Evolutionary conservation across 352 stramenopile species (phyloP).

Genomic region (Pythium sp.): DNA sequence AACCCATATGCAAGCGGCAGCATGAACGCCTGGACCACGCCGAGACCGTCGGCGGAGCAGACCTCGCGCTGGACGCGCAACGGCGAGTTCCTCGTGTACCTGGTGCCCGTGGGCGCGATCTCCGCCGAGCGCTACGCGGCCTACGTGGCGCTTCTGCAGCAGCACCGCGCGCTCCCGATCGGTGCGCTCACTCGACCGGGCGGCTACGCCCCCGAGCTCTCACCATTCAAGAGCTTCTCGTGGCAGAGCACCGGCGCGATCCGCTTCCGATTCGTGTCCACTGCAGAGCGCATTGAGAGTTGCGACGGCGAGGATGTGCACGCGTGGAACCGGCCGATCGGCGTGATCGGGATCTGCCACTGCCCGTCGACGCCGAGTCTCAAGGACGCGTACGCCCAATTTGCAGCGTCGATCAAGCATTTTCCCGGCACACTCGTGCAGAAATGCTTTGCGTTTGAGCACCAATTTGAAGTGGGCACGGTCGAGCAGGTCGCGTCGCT

Average conservation of each 20-base stretch:
- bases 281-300: constrained; percentile 46
- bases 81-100: constrained; percentile 79
- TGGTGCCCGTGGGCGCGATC: constrained; percentile 72
- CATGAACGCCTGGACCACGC: constrained; percentile 34
- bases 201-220: constrained; percentile 77
- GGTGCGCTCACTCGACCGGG: constrained; percentile 67
- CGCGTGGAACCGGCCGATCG: constrained; percentile 64
- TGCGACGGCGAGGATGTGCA: constrained; percentile 76
- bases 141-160: constrained; percentile 62
- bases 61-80: constrained; percentile 55
- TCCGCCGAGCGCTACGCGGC: constrained; percentile 49
- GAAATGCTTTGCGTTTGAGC: constrained; percentile 85
- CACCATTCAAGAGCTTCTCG: constrained; percentile 70
- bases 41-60: constrained; percentile 24
- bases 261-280: constrained; percentile 74
- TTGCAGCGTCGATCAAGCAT: constrained; percentile 56
- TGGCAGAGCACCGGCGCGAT: constrained; percentile 58
- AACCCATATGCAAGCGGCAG: neutral
- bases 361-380: constrained; percentile 65
- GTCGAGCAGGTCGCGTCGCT: constrained; percentile 57
- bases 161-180: constrained; percentile 54
- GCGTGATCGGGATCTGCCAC: constrained; percentile 78
- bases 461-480: constrained; percentile 60
- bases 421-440: constrained; percentile 73
- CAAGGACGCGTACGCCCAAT: constrained; percentile 57